These are phyloP conservation scores for Laetiporus sulphureus DNA, from an alignment of 1,284 basidiomycete genomes.

Conservation along the genomic window DNA sequence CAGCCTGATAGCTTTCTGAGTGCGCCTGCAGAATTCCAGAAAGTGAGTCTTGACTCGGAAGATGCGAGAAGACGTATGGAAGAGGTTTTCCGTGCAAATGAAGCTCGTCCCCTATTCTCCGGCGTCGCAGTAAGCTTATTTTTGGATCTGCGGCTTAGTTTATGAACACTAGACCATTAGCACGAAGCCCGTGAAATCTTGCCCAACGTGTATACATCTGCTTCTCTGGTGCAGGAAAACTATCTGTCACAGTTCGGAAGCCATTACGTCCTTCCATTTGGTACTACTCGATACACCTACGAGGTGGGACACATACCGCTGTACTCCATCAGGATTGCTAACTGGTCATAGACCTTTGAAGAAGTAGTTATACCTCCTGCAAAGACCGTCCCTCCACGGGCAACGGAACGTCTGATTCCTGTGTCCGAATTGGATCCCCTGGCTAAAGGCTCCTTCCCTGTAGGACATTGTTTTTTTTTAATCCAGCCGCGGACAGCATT, in stretches of 20 bases:
- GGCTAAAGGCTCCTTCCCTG: constrained; percentile 84
- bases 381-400: constrained; percentile 69
- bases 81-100: constrained; percentile 55
- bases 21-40: constrained; percentile 6
- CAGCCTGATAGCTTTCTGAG: too few species aligned
- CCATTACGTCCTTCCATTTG: constrained; percentile 81
- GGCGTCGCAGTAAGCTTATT: constrained; percentile 44
- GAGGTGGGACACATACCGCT: constrained; percentile 52
- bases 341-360: constrained; percentile 55
- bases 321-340: too few species aligned
- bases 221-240: constrained; percentile 53
- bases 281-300: constrained; percentile 64
- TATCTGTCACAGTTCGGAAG: constrained; percentile 68
- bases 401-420: constrained; percentile 67
- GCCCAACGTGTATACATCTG: constrained; percentile 88
- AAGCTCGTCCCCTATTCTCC: constrained; percentile 63
- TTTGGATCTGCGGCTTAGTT: constrained; percentile 11
- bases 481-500: neutral
- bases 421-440: constrained; percentile 77
- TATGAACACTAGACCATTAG: constrained; percentile 7
- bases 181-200: constrained; percentile 62
- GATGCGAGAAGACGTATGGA: constrained; percentile 64
- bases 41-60: constrained; percentile 35
- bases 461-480: constrained; percentile 30
- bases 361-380: constrained; percentile 92